phyloP scores from a whole-genome alignment of 352 stramenopile species.

The Globisporangium rhizosaccharum region DNA sequence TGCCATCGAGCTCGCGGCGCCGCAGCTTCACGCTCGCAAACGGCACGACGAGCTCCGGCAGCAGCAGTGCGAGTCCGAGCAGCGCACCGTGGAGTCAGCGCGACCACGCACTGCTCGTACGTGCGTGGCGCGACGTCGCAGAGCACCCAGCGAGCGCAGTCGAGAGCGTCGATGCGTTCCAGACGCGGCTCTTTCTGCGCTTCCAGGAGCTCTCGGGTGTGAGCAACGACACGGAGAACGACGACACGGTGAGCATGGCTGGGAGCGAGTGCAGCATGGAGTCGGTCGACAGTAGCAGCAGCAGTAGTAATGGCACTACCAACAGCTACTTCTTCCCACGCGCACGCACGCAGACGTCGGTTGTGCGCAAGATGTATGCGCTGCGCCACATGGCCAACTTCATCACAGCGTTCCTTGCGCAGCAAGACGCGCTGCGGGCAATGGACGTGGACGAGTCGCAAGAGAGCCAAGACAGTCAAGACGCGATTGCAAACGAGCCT shows the following conservation, averaged over 20 bases:
- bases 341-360: slow-evolving; percentile 8
- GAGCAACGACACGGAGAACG: not conserved
- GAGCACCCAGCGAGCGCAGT: slow-evolving; percentile 3
- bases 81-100: slow-evolving; percentile 6
- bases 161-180: slow-evolving; percentile 15
- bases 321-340: not conserved
- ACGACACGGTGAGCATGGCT: slow-evolving; percentile 3
- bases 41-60: not conserved
- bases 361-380: slow-evolving; percentile 12
- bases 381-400: slow-evolving; percentile 12
- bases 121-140: slow-evolving; percentile 10
- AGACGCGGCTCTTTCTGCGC: slow-evolving; percentile 13
- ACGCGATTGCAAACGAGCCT: not conserved
- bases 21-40: slow-evolving; percentile 2
- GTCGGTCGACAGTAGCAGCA: slow-evolving; percentile 1
- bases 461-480: not conserved
- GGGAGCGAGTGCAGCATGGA: slow-evolving; percentile 13
- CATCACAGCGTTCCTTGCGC: slow-evolving; percentile 4
- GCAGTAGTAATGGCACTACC: not conserved
- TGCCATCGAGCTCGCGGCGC: not conserved
- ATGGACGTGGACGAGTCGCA: not conserved
- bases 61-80: slow-evolving; percentile 2
- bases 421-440: not conserved
- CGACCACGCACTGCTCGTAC: slow-evolving; percentile 8
- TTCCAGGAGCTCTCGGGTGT: slow-evolving; percentile 7